Evolutionary conservation across 2,329 filamentous ascomycete genomes (phyloP), one percentile per base, ranked within the genome.

Genomic region (Huntiella moniliformis): DNA sequence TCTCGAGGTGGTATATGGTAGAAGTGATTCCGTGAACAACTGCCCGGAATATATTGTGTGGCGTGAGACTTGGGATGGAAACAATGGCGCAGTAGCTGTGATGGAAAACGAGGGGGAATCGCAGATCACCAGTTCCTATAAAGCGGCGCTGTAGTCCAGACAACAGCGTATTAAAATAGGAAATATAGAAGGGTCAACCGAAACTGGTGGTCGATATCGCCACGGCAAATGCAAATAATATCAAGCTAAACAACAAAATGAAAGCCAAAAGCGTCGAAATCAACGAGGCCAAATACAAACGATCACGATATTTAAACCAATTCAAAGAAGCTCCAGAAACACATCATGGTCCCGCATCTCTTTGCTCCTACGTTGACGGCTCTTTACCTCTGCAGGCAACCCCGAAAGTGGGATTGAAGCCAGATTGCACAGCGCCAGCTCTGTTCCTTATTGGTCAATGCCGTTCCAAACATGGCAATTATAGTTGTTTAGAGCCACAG

Each of bases 401-500:
- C 13, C 16, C 28, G 38, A 46, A 49, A 49, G 42, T 49, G 53
- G 58, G 55, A 53, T 61, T 60, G 61, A 64, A 63, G 63, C 63
- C 63, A 65, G 62, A 65, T 65, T 64, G 62, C 63, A 65, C 56
- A 46, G 44, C 36, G 34, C 46, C 11, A 13, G 16, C 8, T 32
- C 8, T 16, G 12, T n/a, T 16, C 12, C 40, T 34, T 31, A 42
- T 42, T 42, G 40, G 40, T 42, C 40, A 42, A 42, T 42, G 33
- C 12, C 11, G 11, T 42, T 15, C 40, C 36, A 33, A 38, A 38
- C 34, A 44, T 13, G 34, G 34, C 42, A 44, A 31, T 37, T 35
- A 13, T 37, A 12, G 22, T 28, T 28, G 22, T 28, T 28, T 28
- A 28, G 22, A 28, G 22, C 22, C 22, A 28, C 22, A 28, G 22